Base-by-base conservation (phyloP, 495 filamentous ascomycete species). In the Penicillium canariense region DNA sequence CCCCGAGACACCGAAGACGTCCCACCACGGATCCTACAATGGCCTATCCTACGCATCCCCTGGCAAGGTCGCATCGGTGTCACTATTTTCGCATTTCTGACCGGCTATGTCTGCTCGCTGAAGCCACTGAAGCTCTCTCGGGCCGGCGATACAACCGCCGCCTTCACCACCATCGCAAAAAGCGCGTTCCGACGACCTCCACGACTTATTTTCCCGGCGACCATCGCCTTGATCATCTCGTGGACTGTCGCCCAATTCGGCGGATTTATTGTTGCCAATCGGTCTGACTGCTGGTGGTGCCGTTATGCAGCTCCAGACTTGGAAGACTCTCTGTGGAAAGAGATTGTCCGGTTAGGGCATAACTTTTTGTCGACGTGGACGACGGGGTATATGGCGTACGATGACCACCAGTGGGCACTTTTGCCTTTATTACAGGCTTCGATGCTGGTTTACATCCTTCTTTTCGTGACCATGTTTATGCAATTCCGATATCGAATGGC, bases 371-470 rank as follows among this genome's bases (percentile, higher is more conserved):
- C 70, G 10, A 81, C 77, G 1, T 88, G 85, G 85, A 81, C 81
- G 18, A 76, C 68, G n/a, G 77, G 76, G 2, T 77, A 71, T 59
- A 85, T 84, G 67, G 68, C 71, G 9, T 88, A 86, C 56, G 85
- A 87, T 63, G 79, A 78, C 22, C 83, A 87, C 39, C 84, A 87
- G 59, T 88, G 85, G 85, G 84, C 85, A 4, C 63, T 88, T 34
- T 64, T 84, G 26, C 84, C 82, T 1, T 61, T 88, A 42, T 67
- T 88, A 14, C 73, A 78, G 61, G 80, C 82, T 1, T 83, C 81
- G 11, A 84, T 87, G 79, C 59, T 82, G 56, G 77, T 87, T 4
- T 88, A 85, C 53, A 70, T 79, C 6, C 68, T 81, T 38, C 68
- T 85, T 8, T 61, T 80, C 9, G 84, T 82, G 4, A 85, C 82